Conservation (phyloP, 2,329 filamentous ascomycete genomes). For the Nemania sp. region DNA sequence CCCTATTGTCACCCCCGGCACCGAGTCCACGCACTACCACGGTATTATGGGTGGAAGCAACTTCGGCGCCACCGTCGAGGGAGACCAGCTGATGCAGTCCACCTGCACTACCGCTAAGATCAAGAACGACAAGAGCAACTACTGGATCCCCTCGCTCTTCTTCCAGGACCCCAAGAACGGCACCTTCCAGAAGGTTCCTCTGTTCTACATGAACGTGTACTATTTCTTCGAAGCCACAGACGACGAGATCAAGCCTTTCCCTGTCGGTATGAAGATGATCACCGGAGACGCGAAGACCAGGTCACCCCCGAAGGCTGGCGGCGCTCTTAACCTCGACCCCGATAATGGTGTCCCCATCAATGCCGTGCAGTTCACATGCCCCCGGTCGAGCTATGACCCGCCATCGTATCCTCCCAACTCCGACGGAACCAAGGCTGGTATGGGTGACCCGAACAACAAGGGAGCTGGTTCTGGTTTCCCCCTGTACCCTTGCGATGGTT, state of each 20-base stretch:
- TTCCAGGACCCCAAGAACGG: conserved; percentile 67
- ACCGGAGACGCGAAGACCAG: conserved; percentile 66
- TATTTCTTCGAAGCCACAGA: conserved; percentile 72
- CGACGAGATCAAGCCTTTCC: conserved; percentile 72
- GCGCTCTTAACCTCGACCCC: conserved; percentile 56
- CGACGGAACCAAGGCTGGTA: conserved; percentile 59
- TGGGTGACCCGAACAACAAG: conserved; percentile 57
- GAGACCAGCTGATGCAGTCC: conserved; percentile 61
- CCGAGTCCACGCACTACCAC: conserved; percentile 66
- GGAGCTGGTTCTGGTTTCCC: conserved; percentile 70
- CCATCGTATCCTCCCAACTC: conserved; percentile 60
- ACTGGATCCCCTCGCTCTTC: conserved; percentile 77
- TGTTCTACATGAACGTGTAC: conserved; percentile 77
- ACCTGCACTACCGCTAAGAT: conserved; percentile 73
- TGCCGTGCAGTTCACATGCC: conserved; percentile 64
- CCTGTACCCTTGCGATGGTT: conserved; percentile 68
- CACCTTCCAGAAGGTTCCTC: conserved; percentile 66
- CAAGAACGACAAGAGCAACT: conserved; percentile 71
- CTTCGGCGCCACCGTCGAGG: conserved; percentile 66
- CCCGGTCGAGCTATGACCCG: conserved; percentile 52
- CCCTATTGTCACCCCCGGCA: conserved; percentile 69
- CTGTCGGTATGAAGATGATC: conserved; percentile 71
- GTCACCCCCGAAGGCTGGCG: conserved; percentile 58
- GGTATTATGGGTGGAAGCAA: conserved; percentile 71
- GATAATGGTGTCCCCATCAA: conserved; percentile 54